phyloP scores from a whole-genome alignment of 176 grass and related monocot genomes.

The Zizania latifolia region DNA sequence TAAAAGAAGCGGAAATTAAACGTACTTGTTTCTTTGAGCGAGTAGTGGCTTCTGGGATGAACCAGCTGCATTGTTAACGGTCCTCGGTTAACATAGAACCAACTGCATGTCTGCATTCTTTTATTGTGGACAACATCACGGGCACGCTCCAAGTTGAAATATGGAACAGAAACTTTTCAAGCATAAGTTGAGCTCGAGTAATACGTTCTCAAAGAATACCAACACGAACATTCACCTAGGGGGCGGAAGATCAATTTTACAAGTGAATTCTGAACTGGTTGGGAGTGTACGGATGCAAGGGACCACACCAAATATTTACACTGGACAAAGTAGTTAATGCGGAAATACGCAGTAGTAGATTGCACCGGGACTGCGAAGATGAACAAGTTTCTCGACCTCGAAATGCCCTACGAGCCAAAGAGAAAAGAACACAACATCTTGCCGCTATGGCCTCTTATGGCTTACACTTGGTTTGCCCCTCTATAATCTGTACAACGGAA shows the following conservation, averaged over 20 bases:
- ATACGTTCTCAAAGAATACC: neutral
- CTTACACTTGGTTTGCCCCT: neutral
- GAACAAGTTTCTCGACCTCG: neutral
- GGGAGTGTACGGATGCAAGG: neutral
- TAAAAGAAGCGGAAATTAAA: neutral
- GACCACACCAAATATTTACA: neutral
- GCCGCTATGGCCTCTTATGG: neutral
- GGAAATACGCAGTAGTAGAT: neutral
- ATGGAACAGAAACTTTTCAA: too few species aligned
- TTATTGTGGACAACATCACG: too few species aligned
- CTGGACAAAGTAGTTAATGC: neutral
- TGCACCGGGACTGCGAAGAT: neutral
- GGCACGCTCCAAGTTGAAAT: too few species aligned
- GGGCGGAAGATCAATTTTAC: neutral
- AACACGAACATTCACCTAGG: too few species aligned
- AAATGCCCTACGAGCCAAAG: neutral
- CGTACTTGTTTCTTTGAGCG: neutral
- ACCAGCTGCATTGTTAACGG: neutral
- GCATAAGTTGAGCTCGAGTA: too few species aligned
- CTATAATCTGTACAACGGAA: conserved; percentile 45
- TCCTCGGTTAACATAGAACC: too few species aligned
- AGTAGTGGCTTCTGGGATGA: too few species aligned
- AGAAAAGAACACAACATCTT: neutral
- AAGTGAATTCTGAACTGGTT: neutral
- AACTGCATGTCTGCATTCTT: too few species aligned